phyloP scores from a whole-genome alignment of 2,329 filamentous ascomycete species.

The Claviceps sp. region DNA sequence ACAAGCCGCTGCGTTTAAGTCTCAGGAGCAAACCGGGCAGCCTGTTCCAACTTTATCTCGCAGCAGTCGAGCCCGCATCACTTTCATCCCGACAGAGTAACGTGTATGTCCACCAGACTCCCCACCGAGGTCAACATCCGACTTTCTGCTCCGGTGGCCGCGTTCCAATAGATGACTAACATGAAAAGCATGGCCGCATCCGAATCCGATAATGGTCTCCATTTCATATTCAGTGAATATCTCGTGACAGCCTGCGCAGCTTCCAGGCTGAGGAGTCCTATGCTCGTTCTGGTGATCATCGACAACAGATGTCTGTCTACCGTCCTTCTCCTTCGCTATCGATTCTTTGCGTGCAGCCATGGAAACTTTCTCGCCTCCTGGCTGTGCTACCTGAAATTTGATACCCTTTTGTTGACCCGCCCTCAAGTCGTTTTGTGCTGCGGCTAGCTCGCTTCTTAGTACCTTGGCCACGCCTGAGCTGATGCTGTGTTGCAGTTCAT shows the following conservation, averaged over 20 bases:
- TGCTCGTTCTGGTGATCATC: slow-evolving; percentile 13
- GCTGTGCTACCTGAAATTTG: slow-evolving; percentile 64
- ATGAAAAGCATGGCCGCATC: slow-evolving; percentile 73
- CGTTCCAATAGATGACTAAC: slow-evolving; percentile 53
- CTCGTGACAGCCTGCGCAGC: slow-evolving; percentile 45
- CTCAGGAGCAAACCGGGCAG: slow-evolving; percentile 42
- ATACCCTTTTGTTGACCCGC: slow-evolving; percentile 72
- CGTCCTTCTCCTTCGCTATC: slow-evolving; percentile 10
- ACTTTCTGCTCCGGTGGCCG: slow-evolving; percentile 30
- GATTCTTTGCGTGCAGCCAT: slow-evolving; percentile 13
- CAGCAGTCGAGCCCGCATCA: slow-evolving; percentile 70
- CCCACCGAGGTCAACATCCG: slow-evolving; percentile 33
- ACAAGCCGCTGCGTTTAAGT: background rate
- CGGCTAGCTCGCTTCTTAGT: slow-evolving; percentile 72
- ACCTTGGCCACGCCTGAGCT: slow-evolving; percentile 80
- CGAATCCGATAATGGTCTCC: slow-evolving; percentile 67
- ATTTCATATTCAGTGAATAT: slow-evolving; percentile 47
- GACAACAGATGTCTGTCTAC: background rate
- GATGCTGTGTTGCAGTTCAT: slow-evolving; percentile 90
- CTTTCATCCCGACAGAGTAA: slow-evolving; percentile 69
- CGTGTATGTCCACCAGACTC: slow-evolving; percentile 30
- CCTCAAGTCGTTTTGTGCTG: slow-evolving; percentile 68
- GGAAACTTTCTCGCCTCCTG: slow-evolving; percentile 25
- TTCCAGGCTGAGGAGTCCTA: slow-evolving; percentile 31
- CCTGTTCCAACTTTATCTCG: slow-evolving; percentile 54